Evolutionary conservation across 2,329 filamentous ascomycete species (phyloP).

Genomic region (Grosmannia penicillata): DNA sequence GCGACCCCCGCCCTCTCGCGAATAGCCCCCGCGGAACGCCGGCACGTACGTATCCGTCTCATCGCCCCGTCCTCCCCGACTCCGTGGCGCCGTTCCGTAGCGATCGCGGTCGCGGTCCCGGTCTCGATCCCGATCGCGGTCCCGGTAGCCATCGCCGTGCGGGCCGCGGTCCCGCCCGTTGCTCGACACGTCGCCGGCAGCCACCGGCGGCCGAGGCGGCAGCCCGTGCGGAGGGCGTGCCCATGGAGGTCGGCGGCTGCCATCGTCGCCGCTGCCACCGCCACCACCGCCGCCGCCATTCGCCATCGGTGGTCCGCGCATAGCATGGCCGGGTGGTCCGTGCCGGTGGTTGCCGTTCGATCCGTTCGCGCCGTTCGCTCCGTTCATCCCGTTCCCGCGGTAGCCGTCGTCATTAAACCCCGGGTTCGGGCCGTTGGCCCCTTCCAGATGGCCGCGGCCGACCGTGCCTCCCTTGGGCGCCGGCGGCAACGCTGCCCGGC

Average conservation of each 20-base stretch:
- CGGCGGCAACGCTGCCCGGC: constrained; percentile 71
- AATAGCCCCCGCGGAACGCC: constrained; percentile 21
- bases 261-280: constrained; percentile 9
- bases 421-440: constrained; percentile 28
- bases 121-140: constrained; percentile 18
- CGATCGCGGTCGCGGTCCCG: constrained; percentile 16
- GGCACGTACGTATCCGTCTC: constrained; percentile 35
- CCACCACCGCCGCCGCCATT: neutral
- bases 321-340: constrained; percentile 15
- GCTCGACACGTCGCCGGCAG: constrained; percentile 22
- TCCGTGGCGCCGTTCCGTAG: constrained; percentile 10
- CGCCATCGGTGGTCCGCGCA: constrained; percentile 14
- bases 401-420: constrained; percentile 38
- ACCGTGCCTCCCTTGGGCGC: constrained; percentile 86
- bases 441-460: constrained; percentile 48
- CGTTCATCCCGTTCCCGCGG: constrained; percentile 32
- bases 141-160: constrained; percentile 27
- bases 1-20: neutral
- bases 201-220: constrained; percentile 35
- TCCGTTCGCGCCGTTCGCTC: neutral
- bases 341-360: neutral
- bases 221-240: constrained; percentile 27
- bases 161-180: constrained; percentile 21
- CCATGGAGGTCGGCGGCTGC: constrained; percentile 36
- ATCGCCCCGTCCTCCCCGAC: constrained; percentile 5